Base-by-base conservation (phyloP, 1,139 yeast species). In the Blastobotrys aristatus region DNA sequence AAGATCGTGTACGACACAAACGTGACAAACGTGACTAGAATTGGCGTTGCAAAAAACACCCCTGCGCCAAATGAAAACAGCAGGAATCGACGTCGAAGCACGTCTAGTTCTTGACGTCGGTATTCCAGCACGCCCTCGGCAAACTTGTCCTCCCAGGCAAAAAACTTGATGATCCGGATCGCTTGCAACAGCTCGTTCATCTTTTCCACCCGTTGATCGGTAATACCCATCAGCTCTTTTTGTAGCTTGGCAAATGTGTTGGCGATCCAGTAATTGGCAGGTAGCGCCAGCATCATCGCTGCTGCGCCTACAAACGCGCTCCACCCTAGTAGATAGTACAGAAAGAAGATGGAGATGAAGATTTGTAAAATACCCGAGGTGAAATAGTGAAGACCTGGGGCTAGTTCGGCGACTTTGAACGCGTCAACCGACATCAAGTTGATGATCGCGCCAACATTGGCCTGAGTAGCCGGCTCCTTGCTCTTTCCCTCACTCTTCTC, bases 401-500 rank as follows among this genome's bases (percentile, higher is more conserved):
- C 83, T 50, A 89, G 79, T 69, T 89, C 96, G 32, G 95, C 82
- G 26, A 90, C 88, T 65, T 88, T 88, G 69, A 84, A 88, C 6
- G 97, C 92, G 69, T 90, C 97, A 46, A 90, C 89, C 33, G 97
- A 87, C 96, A 90, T 89, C 58, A 90, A 74, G 63, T 90, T 90
- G 61, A 92, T 89, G 55, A 92, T 87, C 8, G 96, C 92, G 56
- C 98, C 98, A 50, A 87, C 66, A 63, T 88, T 92, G 21, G 86
- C 82, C 39, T 86, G 81, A 44, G 73, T 70, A 24, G 49, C 45
- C 11, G 66, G 71, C 42, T 65, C 65, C 41, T 65, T 65, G 14
- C 38, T 24, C 14, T 30, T 11, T 61, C 27, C 42, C 56, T 4
- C 59, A 22, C 59, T 55, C 20, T 58, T 55, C 16, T 55, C 57